Evolutionary conservation across 202 grass and related monocot genomes (phyloP), one percentile per base, ranked within the genome.

Genomic region (Zizania palustris): DNA sequence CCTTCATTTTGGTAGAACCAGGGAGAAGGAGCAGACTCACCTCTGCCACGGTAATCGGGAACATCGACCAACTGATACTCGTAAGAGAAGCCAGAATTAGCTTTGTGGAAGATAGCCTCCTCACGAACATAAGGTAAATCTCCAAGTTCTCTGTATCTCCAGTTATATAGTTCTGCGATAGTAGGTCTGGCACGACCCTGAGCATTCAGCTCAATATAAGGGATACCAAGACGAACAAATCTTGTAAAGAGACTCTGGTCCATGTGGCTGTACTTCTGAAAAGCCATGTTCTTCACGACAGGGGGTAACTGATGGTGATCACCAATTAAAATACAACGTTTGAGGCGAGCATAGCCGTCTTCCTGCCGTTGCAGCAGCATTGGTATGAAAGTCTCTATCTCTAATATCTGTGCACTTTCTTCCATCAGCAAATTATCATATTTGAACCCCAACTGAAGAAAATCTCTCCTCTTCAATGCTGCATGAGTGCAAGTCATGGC

Each of bases 1-100:
- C 96, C 96, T 90, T 89, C 92, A 67, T 99, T 99, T 83, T 99
- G 96, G 79, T 99, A 99, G 56, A 99, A 99, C 92, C 91, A 99
- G 20, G 92, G 96, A 85, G 96, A 99, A 22, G 96, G 96, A 51
- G 92, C 92, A 75, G 78, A 82, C 69, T 99, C 96, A 67, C 96
- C 92, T 89, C 75, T 90, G 37, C 89, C 96, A 67, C 65, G 84
- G 69, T 89, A 95, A 93, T 99, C 92, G 36, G 89, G 89, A 72
- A 99, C 96, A 92, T 99, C 89, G 80, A 99, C 82, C 57, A 99
- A 77, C 69, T 99, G 96, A 87, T 99, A 99, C 60, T 99, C 92
- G 14, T 88, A 99, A 75, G 87, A 92, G 75, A 99, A 95, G 43
- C 96, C 96, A 60, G 96, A 85, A 73, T 99, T 99, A 36, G 96